Base-by-base conservation (phyloP, 192 early-diverging fungal genomes). In the Backusella tuberculispora region DNA sequence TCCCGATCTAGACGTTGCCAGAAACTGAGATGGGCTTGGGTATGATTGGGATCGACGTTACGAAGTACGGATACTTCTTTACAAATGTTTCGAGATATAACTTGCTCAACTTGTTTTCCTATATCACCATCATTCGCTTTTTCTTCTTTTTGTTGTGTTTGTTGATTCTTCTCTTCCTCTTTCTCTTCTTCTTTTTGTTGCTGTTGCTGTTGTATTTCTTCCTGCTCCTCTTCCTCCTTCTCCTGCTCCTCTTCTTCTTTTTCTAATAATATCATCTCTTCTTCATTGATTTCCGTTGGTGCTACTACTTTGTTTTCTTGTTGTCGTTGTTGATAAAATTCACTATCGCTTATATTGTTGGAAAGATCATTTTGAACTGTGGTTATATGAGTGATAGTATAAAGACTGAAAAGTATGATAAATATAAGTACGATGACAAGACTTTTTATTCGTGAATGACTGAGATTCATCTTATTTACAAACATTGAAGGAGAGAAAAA, bases 41-140 rank as follows among this genome's bases (percentile, higher is more conserved):
- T 71, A 43, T 79, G 78, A 9, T 75, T 75, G 4, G 68, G 65
- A 50, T 79, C 78, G 19, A 72, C 60, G 53, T 79, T 79, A 4
- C 78, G 67, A 29, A 15, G 5, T 37, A 75, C 74, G 12, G n/a
- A 17, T 38, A 40, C 12, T 38, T 66, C 46, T 43, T 46, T 71
- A 44, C 69, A 71, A 15, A 34, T 26, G 10, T 47, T 37, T 47
- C 14, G 66, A 41, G 17, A 0, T 66, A 41, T 17, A 21, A 9
- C 41, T 26, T 34, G 29, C 29, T 34, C 29, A 2, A 34, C 2
- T 34, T 34, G 0, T 34, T 34, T 34, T 34, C 29, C 2, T 34
- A 34, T 34, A 0, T 34, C 29, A 0, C 2, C 29, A 34, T 34
- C 29, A 34, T 34, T 34, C 29, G 29, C 29, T 34, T 34, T 34